Evolutionary conservation across 148 eudicot species (phyloP).

Genomic region (Vaccinium darrowii): DNA sequence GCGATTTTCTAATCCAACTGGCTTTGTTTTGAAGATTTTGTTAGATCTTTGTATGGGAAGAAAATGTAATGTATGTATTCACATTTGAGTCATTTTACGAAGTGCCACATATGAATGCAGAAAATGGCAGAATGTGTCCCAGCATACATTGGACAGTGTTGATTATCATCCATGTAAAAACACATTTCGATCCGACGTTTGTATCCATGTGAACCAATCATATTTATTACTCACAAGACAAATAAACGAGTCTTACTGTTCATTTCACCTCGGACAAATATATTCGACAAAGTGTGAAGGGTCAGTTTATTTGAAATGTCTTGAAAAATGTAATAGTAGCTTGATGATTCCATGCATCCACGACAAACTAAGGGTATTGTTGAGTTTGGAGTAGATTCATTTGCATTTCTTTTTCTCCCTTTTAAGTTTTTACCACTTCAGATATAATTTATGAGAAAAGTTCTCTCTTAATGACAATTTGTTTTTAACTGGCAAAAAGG

Average conservation of each 20-base stretch:
- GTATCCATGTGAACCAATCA: neutral
- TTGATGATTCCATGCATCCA: too few relatives aligned
- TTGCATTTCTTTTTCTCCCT: neutral
- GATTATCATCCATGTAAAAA: neutral
- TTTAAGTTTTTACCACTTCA: neutral
- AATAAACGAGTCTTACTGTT: neutral
- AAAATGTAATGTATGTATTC: conserved; percentile 16
- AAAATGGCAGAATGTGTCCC: neutral
- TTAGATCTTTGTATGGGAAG: conserved; percentile 12
- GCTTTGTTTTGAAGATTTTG: conserved; percentile 24
- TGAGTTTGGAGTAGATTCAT: neutral
- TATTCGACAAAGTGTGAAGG: neutral
- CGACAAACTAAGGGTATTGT: too few relatives aligned
- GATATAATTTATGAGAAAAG: neutral
- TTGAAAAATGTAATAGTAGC: too few relatives aligned
- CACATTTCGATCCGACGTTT: neutral
- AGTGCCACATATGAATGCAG: neutral
- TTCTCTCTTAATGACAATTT: neutral
- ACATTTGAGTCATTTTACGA: neutral
- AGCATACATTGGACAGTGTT: neutral
- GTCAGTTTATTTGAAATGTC: too few relatives aligned
- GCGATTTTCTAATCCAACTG: conserved; percentile 1
- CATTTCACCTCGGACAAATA: neutral
- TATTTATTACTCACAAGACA: neutral
- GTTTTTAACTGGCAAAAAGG: too few relatives aligned